Conservation (phyloP, 2,329 filamentous ascomycete genomes). For the Hypoxylon sp. region DNA sequence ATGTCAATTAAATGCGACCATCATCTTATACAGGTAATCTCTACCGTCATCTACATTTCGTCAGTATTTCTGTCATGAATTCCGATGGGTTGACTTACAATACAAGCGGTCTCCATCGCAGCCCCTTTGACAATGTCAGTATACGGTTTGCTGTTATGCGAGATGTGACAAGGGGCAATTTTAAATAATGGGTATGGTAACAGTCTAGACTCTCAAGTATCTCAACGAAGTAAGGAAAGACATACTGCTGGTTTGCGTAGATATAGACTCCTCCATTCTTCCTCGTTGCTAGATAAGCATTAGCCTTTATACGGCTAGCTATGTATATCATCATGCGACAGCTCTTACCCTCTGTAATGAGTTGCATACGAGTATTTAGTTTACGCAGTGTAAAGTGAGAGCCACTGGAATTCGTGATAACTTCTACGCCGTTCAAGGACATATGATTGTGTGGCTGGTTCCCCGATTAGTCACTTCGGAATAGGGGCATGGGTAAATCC, state of each 20-base stretch:
- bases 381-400: constrained; percentile 73
- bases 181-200: constrained; percentile 34
- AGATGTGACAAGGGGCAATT: neutral
- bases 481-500: neutral
- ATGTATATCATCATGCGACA: neutral
- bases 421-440: constrained; percentile 75
- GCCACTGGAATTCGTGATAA: constrained; percentile 77
- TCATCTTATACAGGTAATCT: neutral
- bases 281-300: neutral
- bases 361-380: constrained; percentile 70
- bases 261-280: constrained; percentile 54
- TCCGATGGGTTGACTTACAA: constrained; percentile 8
- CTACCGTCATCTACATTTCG: constrained; percentile 1
- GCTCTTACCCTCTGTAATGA: constrained; percentile 74
- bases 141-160: no score
- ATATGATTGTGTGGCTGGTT: constrained; percentile 50
- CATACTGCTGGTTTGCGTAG: constrained; percentile 70
- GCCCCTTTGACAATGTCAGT: constrained; percentile 49
- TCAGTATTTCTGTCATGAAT: neutral
- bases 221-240: neutral
- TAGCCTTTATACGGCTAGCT: no score
- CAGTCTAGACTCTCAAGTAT: neutral
- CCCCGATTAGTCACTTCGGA: neutral
- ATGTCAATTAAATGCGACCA: neutral
- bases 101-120: constrained; percentile 69